Conservation (phyloP, 2,329 filamentous ascomycete species). For the Chalaropsis thielavioides region DNA sequence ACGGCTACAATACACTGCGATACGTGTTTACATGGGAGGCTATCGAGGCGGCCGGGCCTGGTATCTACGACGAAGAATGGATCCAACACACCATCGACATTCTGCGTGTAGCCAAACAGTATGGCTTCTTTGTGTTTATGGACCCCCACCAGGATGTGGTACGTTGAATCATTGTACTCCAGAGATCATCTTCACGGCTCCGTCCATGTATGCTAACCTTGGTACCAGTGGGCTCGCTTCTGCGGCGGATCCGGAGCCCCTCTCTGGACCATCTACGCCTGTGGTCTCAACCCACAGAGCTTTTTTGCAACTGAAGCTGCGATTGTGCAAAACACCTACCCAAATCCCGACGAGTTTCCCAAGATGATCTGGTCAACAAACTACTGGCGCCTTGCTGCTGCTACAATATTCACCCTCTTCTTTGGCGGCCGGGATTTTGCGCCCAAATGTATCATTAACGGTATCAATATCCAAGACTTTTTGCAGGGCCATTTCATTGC, state of each 20-base stretch:
- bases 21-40: slow-evolving; percentile 99
- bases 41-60: slow-evolving; percentile 84
- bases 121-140: slow-evolving; percentile 96
- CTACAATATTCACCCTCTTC: slow-evolving; percentile 88
- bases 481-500: slow-evolving; percentile 72
- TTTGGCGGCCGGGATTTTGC: slow-evolving; percentile 85
- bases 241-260: slow-evolving; percentile 90
- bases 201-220: slow-evolving; percentile 21
- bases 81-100: slow-evolving; percentile 81
- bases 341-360: slow-evolving; percentile 70
- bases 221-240: slow-evolving; percentile 69
- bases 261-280: slow-evolving; percentile 95
- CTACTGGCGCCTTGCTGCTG: slow-evolving; percentile 72
- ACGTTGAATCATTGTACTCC: slow-evolving; percentile 28
- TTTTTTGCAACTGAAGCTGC: slow-evolving; percentile 83
- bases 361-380: slow-evolving; percentile 99
- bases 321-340: slow-evolving; percentile 86
- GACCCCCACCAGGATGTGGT: slow-evolving; percentile 97
- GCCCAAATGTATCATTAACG: slow-evolving; percentile 89
- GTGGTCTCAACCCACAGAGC: slow-evolving; percentile 71
- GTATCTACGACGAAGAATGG: slow-evolving; percentile 85
- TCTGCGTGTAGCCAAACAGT: slow-evolving; percentile 68
- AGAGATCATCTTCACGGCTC: neutral
- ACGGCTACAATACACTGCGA: slow-evolving; percentile 90
- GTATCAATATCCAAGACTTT: slow-evolving; percentile 92